Evolutionary conservation across 331 rosid genomes (phyloP), one percentile per base, ranked within the genome.

Genomic region (Rhamnella rubrinervis): DNA sequence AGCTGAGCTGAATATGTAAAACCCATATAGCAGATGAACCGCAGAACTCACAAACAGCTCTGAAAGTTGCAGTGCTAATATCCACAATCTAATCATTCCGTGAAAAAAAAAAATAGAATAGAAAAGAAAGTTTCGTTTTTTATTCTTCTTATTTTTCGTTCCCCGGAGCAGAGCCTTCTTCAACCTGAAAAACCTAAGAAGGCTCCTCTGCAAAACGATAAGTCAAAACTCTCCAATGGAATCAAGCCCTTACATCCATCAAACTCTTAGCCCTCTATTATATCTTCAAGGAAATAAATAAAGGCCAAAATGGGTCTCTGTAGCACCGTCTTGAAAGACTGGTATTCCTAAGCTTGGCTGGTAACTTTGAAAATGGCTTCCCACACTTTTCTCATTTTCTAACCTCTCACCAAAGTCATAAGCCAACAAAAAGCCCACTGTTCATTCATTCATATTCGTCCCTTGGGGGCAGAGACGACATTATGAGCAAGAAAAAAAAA

Each of bases 1-100:
- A 38, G 96, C 99, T 0, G 97, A 56, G 85, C 96, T 91, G 59
- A 95, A 95, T 16, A 95, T 87, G 78, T 95, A 95, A 68, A 95
- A 82, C 55, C 91, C 99, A 50, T 89, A 95, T 8, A 89, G 83
- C 87, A 89, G 2, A 76, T 95, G 99, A 79, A 89, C 92, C 68
- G 87, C 0, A 6, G 86, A 61, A 70, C 92, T 89, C 70, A 91
- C 83, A 64, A 89, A 76, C 4, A 95, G 81, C 83, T 95, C 97
- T 51, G 81, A 58, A 37, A 89, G 64, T 75, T 83, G 89, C 75
- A 95, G 72, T 2, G 39, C 81, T 16, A 59, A 21, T 10, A 89
- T 59, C 96, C 96, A 86, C 31, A 87, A 73, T 50, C 96, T 77
- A 4, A 87, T 59, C 98, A 91, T 95, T 63, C 71, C 63, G 12